Base-by-base conservation (phyloP, 73 alveolate genomes). In the Paramecium pentaurelia region DNA sequence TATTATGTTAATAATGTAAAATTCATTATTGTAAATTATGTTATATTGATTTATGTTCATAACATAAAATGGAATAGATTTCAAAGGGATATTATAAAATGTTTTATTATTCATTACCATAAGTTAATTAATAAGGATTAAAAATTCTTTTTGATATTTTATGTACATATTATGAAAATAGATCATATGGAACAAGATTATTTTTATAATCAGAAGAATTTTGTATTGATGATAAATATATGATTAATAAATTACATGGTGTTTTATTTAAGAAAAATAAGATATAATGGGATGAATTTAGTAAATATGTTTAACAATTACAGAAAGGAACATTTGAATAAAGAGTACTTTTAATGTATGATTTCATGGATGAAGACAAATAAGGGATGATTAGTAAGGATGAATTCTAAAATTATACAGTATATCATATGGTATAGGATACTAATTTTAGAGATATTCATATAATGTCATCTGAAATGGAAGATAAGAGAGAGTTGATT, bases 1-100 rank as follows among this genome's bases (percentile, higher is more conserved):
- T 60, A 34, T 54, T 42, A 38, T 87, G 93, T 36, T 8, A 28
- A 68, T 86, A 87, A 64, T 87, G 93, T 20, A 59, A 87, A 22
- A 22, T 87, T 20, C 60, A 73, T 10, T 87, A 37, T 64, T 87
- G 93, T 60, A 38, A 40, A 60, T 6, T 59, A 12, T 87, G 93
- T 37, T 36, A 59, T 87, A 27, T 58, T 34, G 93, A 87, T 28
- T 64, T 64, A 36, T 75, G 88, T 11, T 9, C 18, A 6, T 59
- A 36, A 68, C 88, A 58, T 10, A 68, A 68, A 64, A 40, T 58
- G 18, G 70, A 40, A n/a, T 64, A 14, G 20, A 58, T 87, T 64
- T 86, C 88, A 30, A 75, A 75, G 30, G 88, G 88, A 12, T 42
- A n/a, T 64, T 64, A 12, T 20, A 64, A 64, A 8, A 64, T 64